Conservation (phyloP, 2,329 filamentous ascomycete species). For the Alternaria sp. region DNA sequence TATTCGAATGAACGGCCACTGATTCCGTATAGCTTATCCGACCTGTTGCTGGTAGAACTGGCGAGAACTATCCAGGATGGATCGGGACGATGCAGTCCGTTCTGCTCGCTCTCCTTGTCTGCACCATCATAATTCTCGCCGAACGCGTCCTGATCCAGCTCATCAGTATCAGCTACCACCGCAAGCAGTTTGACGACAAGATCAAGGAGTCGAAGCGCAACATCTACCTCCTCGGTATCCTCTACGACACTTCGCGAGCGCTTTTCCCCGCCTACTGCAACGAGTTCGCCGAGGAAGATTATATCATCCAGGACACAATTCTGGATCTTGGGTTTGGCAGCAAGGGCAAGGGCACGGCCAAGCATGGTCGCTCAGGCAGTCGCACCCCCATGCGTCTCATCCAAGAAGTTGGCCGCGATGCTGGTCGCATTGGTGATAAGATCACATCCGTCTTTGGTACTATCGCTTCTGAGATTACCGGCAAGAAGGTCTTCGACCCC, state of each 20-base stretch:
- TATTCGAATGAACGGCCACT: neutral
- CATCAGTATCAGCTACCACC: conserved; percentile 84
- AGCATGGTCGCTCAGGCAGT: conserved; percentile 63
- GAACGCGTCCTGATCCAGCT: conserved; percentile 82
- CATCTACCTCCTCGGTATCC: conserved; percentile 77
- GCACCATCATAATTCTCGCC: conserved; percentile 72
- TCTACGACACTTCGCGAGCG: conserved; percentile 88
- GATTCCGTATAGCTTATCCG: conserved; percentile 9
- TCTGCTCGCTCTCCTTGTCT: conserved; percentile 70
- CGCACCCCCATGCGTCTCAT: conserved; percentile 81
- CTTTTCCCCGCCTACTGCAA: conserved; percentile 92
- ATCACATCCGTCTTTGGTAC: conserved; percentile 92
- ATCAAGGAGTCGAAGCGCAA: conserved; percentile 93
- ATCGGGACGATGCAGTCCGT: conserved; percentile 66
- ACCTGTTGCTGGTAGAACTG: conserved; percentile 18
- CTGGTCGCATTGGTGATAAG: conserved; percentile 85
- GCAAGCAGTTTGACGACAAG: conserved; percentile 77
- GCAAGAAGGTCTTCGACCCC: conserved; percentile 93
- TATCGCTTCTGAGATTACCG: conserved; percentile 91
- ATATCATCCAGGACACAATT: conserved; percentile 78
- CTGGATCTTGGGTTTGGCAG: conserved; percentile 67
- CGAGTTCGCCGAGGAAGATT: conserved; percentile 91
- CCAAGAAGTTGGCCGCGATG: conserved; percentile 67
- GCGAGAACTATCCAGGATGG: conserved; percentile 50
- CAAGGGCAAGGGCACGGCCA: conserved; percentile 54